Base-by-base conservation (phyloP, 2,329 filamentous ascomycete species). In the Huntiella abstrusa region DNA sequence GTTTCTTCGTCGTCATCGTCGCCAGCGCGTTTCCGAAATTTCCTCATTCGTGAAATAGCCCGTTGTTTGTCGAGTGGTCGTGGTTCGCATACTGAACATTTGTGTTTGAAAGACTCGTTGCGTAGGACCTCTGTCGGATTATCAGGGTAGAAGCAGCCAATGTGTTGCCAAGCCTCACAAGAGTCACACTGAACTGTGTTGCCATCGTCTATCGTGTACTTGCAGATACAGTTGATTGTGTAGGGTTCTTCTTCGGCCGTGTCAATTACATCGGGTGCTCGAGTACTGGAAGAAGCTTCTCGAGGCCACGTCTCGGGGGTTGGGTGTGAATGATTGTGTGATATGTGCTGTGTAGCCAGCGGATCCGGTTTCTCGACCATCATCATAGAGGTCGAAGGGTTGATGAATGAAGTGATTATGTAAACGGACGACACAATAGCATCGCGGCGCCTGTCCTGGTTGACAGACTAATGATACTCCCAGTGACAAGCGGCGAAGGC, bases 131-230 rank as follows among this genome's bases (percentile, higher is more conserved):
- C 70, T 60, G 77, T 72, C 58, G 75, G 73, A 55, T 84, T 83
- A 52, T 74, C 62, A 16, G 75, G 75, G 60, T 96, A 96, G 64
- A 93, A 96, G 64, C 91, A 98, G 59, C 86, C 80, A 56, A 94
- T 93, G 63, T 98, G 91, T 64, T 98, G 91, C 91, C 91, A 98
- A 43, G 86, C 91, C 60, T 94, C 83, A 69, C 91, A 98, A 49
- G 71, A 75, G 60, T 96, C 91, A 70, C 91, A 98, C 63, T 87
- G 85, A 52, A 98, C 92, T 50, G 91, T 98, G 63, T 84, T 88
- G 63, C 91, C 91, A 68, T 98, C 91, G 69, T 98, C 91, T 67
- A 93, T 86, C 60, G 77, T 68, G 63, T 82, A 95, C 60, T 78
- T 78, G 66, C 91, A 98, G 56, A 96, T 93, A 73, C 91, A 98